Conservation (phyloP, 768 basidiomycete genomes). For the Naganishia onofrii region DNA sequence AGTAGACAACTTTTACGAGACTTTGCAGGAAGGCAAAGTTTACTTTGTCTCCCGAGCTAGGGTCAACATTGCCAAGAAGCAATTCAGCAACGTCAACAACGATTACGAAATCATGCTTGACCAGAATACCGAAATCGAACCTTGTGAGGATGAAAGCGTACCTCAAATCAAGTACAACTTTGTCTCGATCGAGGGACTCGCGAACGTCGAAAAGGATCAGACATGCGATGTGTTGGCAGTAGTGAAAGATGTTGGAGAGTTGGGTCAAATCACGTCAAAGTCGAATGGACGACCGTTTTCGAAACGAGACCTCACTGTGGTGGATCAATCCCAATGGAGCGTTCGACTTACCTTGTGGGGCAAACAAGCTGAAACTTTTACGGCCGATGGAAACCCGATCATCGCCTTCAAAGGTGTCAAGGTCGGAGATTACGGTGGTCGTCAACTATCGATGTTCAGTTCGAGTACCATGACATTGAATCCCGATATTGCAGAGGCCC, state of each 20-base stretch:
- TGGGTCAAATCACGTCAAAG: slow-evolving; percentile 72
- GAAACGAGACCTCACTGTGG: slow-evolving; percentile 85
- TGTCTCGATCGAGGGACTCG: slow-evolving; percentile 63
- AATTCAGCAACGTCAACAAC: slow-evolving; percentile 82
- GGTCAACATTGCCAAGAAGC: slow-evolving; percentile 93
- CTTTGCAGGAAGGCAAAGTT: slow-evolving; percentile 76
- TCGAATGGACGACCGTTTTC: slow-evolving; percentile 70
- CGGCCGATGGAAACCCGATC: slow-evolving; percentile 63
- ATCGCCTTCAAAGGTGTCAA: slow-evolving; percentile 92
- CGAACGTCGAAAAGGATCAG: slow-evolving; percentile 70
- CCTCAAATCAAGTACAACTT: slow-evolving; percentile 85
- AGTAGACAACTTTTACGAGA: slow-evolving; percentile 78
- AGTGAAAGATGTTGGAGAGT: slow-evolving; percentile 70
- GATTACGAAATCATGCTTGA: slow-evolving; percentile 93
- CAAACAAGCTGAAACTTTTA: slow-evolving; percentile 81
- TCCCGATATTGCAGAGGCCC: slow-evolving; percentile 88
- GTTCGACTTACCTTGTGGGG: slow-evolving; percentile 93
- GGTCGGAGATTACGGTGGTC: slow-evolving; percentile 86
- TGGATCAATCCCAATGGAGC: slow-evolving; percentile 74
- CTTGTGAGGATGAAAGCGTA: slow-evolving; percentile 76
- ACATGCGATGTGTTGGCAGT: slow-evolving; percentile 82
- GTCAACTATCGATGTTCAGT: slow-evolving; percentile 78
- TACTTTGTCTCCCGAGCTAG: slow-evolving; percentile 87
- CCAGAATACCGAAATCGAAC: slow-evolving; percentile 75
- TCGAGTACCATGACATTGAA: slow-evolving; percentile 77